Conservation (phyloP, 306 rosid species). For the Prunus dulcis region DNA sequence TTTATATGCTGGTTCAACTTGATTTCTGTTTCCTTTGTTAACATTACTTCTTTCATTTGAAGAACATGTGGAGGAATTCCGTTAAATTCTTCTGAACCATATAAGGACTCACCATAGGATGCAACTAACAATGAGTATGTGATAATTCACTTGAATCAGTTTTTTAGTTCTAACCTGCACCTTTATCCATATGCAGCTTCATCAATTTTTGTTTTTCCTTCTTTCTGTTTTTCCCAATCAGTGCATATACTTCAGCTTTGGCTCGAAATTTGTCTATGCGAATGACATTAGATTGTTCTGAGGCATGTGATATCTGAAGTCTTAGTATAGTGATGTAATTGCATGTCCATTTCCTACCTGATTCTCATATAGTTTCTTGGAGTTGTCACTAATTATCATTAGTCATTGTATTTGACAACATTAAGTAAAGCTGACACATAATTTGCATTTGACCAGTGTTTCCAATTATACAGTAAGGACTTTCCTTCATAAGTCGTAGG, state of each 20-base stretch:
- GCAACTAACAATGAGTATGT: not conserved
- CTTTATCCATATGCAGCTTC: not conserved
- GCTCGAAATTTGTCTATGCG: no score
- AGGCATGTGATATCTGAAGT: not conserved
- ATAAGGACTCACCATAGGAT: not conserved
- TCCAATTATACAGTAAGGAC: no score
- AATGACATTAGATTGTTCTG: not conserved
- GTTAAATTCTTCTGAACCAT: not conserved
- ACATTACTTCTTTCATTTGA: not conserved
- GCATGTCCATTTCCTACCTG: not conserved
- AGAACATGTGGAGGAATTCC: not conserved
- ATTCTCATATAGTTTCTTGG: not conserved
- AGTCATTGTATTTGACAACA: not conserved
- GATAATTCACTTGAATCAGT: not conserved
- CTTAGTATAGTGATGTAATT: not conserved
- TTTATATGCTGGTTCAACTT: not conserved
- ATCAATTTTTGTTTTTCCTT: not conserved
- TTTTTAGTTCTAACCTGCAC: not conserved
- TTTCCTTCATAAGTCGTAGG: no score
- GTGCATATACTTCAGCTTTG: not conserved
- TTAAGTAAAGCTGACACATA: not conserved
- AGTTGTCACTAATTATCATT: not conserved
- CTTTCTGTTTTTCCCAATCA: not conserved
- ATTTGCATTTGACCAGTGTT: not conserved
- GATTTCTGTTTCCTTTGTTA: not conserved